Base-by-base conservation (phyloP, 345 rosid species). In the Boechera retrofracta region DNA sequence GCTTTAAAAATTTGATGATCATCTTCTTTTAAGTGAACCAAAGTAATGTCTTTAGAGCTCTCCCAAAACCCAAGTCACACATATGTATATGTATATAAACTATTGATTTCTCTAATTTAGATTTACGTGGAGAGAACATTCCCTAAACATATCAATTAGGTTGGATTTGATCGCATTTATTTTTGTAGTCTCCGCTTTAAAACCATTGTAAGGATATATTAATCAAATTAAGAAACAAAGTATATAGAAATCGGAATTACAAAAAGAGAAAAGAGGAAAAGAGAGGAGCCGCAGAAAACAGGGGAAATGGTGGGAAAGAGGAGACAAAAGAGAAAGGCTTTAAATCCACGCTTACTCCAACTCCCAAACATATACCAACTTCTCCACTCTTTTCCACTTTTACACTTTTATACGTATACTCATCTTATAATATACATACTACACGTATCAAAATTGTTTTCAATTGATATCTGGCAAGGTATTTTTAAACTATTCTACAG, bases 321-420 rank as follows among this genome's bases (percentile, higher is more conserved):
- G 84, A 82, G 86, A 74, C 83, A 85, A 55, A 71, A 75, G 79
- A 66, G 65, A 76, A 80, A 75, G 42, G 41, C 81, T 83, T 44
- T 83, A 67, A 75, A 60, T 61, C 67, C 85, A 54, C 87, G 87
- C 90, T 63, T 78, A 81, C 82, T 72, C 81, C 80, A 47, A 84
- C 87, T 77, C 71, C 72, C 60, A 72, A 74, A 78, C 69, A 60
- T 18, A 49, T 78, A 72, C 71, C 85, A 75, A 77, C 77, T 75
- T 77, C 83, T 56, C 69, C 78, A 74, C 75, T 78, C 74, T 56
- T 36, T 28, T 28, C 29, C 44, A 71, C 63, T 62, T 77, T 64
- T 56, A 12, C 51, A 21, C 59, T 57, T 38, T 47, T 59, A n/a
- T 67, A 57, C 21, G 11, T 74, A 31, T 15, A 73, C 9, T 3